These are phyloP conservation scores for Botrytis hyacinthi DNA, from an alignment of 2,329 filamentous ascomycete genomes.

Conservation along the genomic window DNA sequence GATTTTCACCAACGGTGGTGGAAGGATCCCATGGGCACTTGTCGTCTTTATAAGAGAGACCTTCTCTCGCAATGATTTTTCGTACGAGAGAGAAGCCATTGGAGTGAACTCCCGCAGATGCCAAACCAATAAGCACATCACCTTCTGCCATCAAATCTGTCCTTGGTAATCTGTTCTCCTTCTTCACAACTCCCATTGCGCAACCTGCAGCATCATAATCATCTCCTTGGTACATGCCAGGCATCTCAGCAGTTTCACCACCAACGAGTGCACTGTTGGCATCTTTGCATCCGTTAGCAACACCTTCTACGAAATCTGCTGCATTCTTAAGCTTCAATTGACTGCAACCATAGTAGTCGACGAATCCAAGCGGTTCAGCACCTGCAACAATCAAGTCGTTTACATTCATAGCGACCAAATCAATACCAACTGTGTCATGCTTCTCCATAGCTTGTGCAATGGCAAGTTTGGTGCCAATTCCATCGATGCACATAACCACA, in stretches of 20 bases:
- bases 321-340: conserved; percentile 76
- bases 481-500: conserved; percentile 91
- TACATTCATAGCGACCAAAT: conserved; percentile 83
- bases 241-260: conserved; percentile 98
- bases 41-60: conserved; percentile 69
- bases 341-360: conserved; percentile 96
- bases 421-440: conserved; percentile 93
- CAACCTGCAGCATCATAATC: conserved; percentile 93
- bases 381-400: conserved; percentile 97
- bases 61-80: conserved; percentile 74
- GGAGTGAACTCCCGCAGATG: conserved; percentile 85
- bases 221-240: conserved; percentile 78
- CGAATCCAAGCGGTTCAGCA: conserved; percentile 90
- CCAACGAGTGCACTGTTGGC: conserved; percentile 90
- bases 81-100: conserved; percentile 98
- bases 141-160: conserved; percentile 73
- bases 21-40: conserved; percentile 71
- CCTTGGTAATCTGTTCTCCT: conserved; percentile 70
- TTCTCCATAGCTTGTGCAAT: conserved; percentile 87
- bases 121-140: conserved; percentile 82
- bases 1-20: conserved; percentile 66
- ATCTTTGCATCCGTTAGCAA: conserved; percentile 81
- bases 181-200: conserved; percentile 78
- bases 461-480: conserved; percentile 95
- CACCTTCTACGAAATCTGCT: conserved; percentile 84